phyloP scores from a whole-genome alignment of 2,329 filamentous ascomycete genomes.

The Coniochaeta ligniaria region DNA sequence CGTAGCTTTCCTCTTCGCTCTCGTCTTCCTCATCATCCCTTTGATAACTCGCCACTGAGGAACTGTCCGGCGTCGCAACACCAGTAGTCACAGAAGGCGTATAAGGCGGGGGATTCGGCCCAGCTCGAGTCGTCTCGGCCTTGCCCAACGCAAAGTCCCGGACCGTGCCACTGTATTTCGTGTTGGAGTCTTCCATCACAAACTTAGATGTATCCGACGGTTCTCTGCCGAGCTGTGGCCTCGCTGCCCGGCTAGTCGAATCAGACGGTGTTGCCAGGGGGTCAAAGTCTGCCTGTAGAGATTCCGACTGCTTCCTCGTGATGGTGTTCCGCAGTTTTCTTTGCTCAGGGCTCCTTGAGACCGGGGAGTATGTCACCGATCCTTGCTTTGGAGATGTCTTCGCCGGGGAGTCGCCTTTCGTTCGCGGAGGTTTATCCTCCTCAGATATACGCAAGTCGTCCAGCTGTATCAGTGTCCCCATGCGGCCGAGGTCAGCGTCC shows the following conservation, averaged over 20 bases:
- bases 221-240: background rate
- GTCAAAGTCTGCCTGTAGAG: background rate
- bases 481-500: conserved; percentile 20
- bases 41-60: background rate
- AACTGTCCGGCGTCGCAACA: background rate
- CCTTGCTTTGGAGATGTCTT: background rate
- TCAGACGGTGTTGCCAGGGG: background rate
- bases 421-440: conserved; percentile 3
- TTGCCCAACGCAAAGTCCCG: background rate
- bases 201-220: background rate
- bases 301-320: background rate
- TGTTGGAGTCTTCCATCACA: background rate
- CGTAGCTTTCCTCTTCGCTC: conserved; percentile 5
- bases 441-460: conserved; percentile 22
- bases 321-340: background rate
- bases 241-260: background rate
- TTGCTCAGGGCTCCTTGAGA: background rate
- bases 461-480: conserved; percentile 33
- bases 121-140: background rate
- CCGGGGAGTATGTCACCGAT: background rate
- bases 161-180: background rate
- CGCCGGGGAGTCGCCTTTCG: background rate
- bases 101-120: background rate
- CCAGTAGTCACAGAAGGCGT: background rate
- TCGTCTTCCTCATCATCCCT: background rate